Evolutionary conservation across 1,139 yeast species (phyloP), one percentile per base, ranked within the genome.

Genomic region (Magnusiomyces tetraspermus): DNA sequence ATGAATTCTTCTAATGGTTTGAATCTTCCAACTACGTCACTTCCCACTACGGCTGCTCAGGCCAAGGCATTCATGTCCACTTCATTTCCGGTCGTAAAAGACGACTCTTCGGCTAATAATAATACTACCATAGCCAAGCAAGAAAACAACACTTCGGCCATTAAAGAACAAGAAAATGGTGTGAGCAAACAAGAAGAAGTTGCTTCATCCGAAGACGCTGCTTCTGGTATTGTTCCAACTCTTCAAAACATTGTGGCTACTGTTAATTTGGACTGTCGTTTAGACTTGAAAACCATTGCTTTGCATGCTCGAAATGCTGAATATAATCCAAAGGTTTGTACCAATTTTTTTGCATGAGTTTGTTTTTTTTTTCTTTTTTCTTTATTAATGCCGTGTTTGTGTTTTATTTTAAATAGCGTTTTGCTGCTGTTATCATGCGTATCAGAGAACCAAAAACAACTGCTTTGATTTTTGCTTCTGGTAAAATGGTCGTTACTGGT

Each of bases 401-500:
- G 10, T 37, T 45, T 42, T 36, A 51, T 46, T 44, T 23, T 74
- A 40, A 47, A 19, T 46, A 82, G 73, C 96, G 99, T 75, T 92
- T 92, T 74, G 99, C 99, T 17, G 99, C 99, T 54, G 99, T 92
- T 52, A 92, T 92, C 63, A 94, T 92, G 99, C 87, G 99, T 77
- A 92, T 92, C 62, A 81, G 99, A 71, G 98, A 92, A 68, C 99
- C 99, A 24, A 92, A 92, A 69, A 94, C 98, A 0, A 92, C 99
- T 1, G 98, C 98, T 0, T 77, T 92, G 65, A 94, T 92, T 62
- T 94, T 92, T 71, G 99, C 98, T 1, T 88, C 97, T 4, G 99
- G 99, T 65, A 92, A 92, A 70, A 92, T 92, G 99, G 99, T 92
- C 61, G 99, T 92, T 28, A 92, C 98, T 38, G 99, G 99, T 78